Conservation (phyloP, 1,139 yeast species). For the Taphrina communis region DNA sequence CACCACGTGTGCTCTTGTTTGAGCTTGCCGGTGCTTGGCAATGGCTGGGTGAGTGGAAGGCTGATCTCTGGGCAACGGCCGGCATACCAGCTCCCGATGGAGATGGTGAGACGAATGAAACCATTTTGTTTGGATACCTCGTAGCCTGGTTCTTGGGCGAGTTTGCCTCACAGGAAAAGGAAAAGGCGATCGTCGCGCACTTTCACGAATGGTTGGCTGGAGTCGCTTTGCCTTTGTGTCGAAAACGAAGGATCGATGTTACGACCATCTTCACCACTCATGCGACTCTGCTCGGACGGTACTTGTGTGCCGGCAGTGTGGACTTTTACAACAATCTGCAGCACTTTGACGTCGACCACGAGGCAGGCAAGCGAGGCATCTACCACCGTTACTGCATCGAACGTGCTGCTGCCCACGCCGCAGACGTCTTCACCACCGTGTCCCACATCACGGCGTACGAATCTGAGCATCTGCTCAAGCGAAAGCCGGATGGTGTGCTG, state of each 20-base stretch:
- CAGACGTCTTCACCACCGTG: conserved; percentile 97
- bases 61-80: conserved; percentile 87
- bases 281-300: conserved; percentile 93
- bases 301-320: conserved; percentile 93
- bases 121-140: conserved; percentile 86
- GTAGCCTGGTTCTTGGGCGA: conserved; percentile 99
- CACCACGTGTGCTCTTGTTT: conserved; percentile 88
- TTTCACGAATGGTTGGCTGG: conserved; percentile 99
- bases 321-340: conserved; percentile 93
- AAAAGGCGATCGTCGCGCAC: conserved; percentile 89
- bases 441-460: conserved; percentile 96
- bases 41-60: conserved; percentile 86
- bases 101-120: conserved; percentile 88
- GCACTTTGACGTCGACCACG: conserved; percentile 92
- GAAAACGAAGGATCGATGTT: conserved; percentile 88
- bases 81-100: conserved; percentile 93
- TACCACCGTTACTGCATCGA: conserved; percentile 97
- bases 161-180: conserved; percentile 77
- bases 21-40: conserved; percentile 77
- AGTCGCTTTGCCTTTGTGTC: conserved; percentile 87
- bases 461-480: conserved; percentile 85
- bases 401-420: conserved; percentile 93
- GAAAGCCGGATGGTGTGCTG: conserved; percentile 96
- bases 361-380: conserved; percentile 96
- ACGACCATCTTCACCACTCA: conserved; percentile 97